phyloP scores from a whole-genome alignment of 225 moss, liverwort and hornwort genomes.

The Asterella californica region DNA sequence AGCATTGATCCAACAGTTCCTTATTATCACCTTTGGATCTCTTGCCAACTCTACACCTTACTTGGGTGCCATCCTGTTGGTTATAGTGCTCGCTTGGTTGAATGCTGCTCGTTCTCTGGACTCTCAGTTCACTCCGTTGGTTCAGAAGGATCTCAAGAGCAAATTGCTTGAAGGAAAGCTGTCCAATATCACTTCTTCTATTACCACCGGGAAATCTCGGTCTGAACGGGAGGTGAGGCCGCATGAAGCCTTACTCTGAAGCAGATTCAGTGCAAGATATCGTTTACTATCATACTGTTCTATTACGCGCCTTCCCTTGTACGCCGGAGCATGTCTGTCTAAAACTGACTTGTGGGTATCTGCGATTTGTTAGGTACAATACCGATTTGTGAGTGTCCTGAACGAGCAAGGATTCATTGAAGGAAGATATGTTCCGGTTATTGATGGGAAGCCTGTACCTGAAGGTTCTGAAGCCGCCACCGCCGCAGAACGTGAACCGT shows the following conservation, averaged over 20 bases:
- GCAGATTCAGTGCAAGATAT: background rate
- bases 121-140: conserved; percentile 88
- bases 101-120: conserved; percentile 94
- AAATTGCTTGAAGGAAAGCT: conserved; percentile 91
- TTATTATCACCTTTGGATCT: conserved; percentile 93
- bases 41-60: conserved; percentile 92
- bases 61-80: conserved; percentile 75
- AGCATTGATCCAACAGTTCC: conserved; percentile 97
- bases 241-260: background rate
- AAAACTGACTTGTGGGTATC: background rate
- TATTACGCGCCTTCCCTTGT: background rate
- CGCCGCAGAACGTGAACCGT: conserved; percentile 5
- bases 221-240: conserved; percentile 64
- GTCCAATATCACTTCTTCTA: conserved; percentile 76
- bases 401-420: conserved; percentile 99
- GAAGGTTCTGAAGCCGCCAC: conserved; percentile 5
- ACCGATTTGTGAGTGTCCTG: conserved; percentile 94
- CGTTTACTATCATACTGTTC: background rate
- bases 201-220: conserved; percentile 61
- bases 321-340: too few relatives aligned
- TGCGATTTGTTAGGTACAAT: conserved; percentile 57
- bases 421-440: conserved; percentile 80
- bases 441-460: conserved; percentile 45
- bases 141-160: conserved; percentile 96
- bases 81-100: conserved; percentile 94